Evolutionary conservation across 177 flowering plant genomes (phyloP).

Genomic region (Telopea speciosissima): DNA sequence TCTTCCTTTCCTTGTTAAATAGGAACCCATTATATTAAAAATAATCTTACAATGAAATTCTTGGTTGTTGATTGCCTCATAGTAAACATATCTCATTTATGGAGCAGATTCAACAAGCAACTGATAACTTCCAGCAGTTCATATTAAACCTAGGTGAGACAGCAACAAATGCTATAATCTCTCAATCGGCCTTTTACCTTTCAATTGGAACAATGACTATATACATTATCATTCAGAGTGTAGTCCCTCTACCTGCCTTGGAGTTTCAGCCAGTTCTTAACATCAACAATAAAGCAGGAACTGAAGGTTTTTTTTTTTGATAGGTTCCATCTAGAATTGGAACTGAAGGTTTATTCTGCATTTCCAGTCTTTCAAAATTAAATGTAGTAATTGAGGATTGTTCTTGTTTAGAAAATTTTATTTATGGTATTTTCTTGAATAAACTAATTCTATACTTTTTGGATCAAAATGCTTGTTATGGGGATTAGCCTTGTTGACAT

Average conservation of each 20-base stretch:
- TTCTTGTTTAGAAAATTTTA: neutral
- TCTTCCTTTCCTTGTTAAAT: too few species aligned
- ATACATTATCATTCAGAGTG: conserved; percentile 82
- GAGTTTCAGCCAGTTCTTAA: conserved; percentile 72
- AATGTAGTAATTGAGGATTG: neutral
- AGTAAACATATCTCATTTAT: conserved; percentile 75
- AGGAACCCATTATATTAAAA: too few species aligned
- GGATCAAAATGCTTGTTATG: too few species aligned
- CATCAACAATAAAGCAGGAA: conserved; percentile 46
- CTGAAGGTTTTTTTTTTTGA: too few species aligned
- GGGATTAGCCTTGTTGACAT: neutral
- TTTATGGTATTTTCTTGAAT: too few species aligned
- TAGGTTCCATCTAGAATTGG: too few species aligned
- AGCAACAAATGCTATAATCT: conserved; percentile 46
- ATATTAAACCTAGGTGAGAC: conserved; percentile 59
- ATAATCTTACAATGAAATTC: too few species aligned
- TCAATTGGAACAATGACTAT: conserved; percentile 86
- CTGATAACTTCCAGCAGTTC: conserved; percentile 68
- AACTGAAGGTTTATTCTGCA: conserved; percentile 46
- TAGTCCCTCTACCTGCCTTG: conserved; percentile 70
- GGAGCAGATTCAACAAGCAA: conserved; percentile 78
- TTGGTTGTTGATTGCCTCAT: conserved; percentile 24
- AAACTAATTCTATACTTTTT: too few species aligned
- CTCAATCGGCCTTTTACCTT: conserved; percentile 63
- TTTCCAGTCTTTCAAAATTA: neutral